Evolutionary conservation across 2,329 filamentous ascomycete species (phyloP).

Genomic region (Fusarium sublunatum): DNA sequence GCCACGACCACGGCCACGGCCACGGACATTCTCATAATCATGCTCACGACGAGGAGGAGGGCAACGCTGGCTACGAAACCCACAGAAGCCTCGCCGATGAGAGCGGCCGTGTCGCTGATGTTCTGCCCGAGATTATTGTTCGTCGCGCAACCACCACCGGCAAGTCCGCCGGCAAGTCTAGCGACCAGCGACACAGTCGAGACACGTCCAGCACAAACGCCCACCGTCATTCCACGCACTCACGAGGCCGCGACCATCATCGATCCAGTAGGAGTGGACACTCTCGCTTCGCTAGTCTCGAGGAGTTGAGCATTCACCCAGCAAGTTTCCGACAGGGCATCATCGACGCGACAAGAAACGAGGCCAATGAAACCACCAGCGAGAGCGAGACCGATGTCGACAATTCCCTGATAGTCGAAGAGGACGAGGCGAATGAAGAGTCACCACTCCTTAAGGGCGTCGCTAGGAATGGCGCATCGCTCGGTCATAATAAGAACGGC

Average conservation of each 20-base stretch:
- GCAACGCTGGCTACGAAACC: constrained; percentile 57
- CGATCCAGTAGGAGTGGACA: constrained; percentile 63
- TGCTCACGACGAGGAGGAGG: constrained; percentile 61
- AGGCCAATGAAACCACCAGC: constrained; percentile 60
- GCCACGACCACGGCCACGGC: constrained; percentile 55
- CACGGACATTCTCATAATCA: constrained; percentile 52
- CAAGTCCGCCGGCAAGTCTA: constrained; percentile 52
- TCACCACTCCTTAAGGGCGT: constrained; percentile 60
- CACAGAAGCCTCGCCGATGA: constrained; percentile 64
- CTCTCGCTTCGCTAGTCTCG: constrained; percentile 71
- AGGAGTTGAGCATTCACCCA: constrained; percentile 86
- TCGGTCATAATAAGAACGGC: constrained; percentile 37
- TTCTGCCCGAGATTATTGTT: constrained; percentile 71
- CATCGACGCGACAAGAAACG: constrained; percentile 79
- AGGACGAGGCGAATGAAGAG: constrained; percentile 57
- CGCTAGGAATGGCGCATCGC: constrained; percentile 48
- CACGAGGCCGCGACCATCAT: constrained; percentile 58
- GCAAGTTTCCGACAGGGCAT: constrained; percentile 93
- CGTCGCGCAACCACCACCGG: constrained; percentile 56
- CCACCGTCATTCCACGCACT: constrained; percentile 49
- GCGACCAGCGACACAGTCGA: constrained; percentile 44
- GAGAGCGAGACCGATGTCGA: constrained; percentile 66
- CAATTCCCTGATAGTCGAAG: constrained; percentile 56
- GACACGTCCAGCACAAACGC: constrained; percentile 46
- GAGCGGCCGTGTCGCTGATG: constrained; percentile 67